Evolutionary conservation across 2,329 filamentous ascomycete species (phyloP), one percentile per base, ranked within the genome.

Genomic region (Colletotrichum destructivum): DNA sequence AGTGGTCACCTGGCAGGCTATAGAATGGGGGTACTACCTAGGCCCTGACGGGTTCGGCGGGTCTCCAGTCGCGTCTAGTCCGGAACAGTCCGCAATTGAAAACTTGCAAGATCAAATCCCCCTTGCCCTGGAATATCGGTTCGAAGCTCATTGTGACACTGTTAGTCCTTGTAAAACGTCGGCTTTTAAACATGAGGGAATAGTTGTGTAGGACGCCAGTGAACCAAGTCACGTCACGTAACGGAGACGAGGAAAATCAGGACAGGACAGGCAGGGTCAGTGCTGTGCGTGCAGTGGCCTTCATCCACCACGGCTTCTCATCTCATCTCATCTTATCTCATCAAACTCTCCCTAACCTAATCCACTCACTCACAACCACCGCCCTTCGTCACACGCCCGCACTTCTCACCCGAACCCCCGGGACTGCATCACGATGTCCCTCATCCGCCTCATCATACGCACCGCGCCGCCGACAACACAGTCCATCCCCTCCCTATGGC

Each of bases 251-350:
- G 61, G 60, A 60, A 47, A 67, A 26, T 35, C 9, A 63, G 56
- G 47, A 49, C 21, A 11, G 12, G 21, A 38, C 21, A 18, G 63
- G 15, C 52, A 54, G 54, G 52, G 52, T 23, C 21, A 51, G 56
- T 31, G 26, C 46, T 5, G 51, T 49, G 49, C 54, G 55, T 21
- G 62, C 55, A 56, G 67, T 72, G 61, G 66, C 70, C 70, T 35
- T 69, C 69, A 72, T 40, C 54, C 55, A 5, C 54, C 47, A 15
- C 56, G 16, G 21, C 40, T 44, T 61, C 59, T 63, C 47, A 70
- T 70, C 66, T 72, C 60, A 71, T 51, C 69, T 35, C 40, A 55
- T 61, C 60, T 64, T 42, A 71, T 70, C 66, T 71, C 60, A 71
- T 51, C 69, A 54, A 59, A 38, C 47, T 62, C 57, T 59, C 40